These are phyloP conservation scores for Syzygium syzygioides DNA, from an alignment of 441 rosid genomes.

Conservation along the genomic window DNA sequence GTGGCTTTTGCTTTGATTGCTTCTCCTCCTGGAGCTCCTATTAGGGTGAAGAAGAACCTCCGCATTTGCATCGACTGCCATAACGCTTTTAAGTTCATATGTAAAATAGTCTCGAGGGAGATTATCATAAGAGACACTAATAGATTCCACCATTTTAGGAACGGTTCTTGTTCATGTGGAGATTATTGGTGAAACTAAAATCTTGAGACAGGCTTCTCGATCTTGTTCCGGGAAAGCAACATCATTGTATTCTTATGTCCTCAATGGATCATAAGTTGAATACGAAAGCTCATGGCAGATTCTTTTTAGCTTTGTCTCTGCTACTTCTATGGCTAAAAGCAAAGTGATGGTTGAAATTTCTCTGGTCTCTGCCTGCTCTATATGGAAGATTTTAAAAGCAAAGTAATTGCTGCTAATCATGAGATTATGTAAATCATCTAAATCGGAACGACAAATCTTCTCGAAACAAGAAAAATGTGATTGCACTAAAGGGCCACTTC, in stretches of 20 bases:
- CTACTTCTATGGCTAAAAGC: background rate
- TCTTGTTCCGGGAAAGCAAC: background rate
- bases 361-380: background rate
- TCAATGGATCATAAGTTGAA: background rate
- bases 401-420: background rate
- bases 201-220: background rate
- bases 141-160: slow-evolving; percentile 60
- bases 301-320: background rate
- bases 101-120: slow-evolving; percentile 48
- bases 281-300: background rate
- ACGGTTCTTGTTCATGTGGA: slow-evolving; percentile 61
- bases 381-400: background rate
- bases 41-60: slow-evolving; percentile 66
- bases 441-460: background rate
- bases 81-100: slow-evolving; percentile 40
- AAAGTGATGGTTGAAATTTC: background rate
- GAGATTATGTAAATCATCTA: background rate
- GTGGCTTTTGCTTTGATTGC: slow-evolving; percentile 70
- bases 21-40: slow-evolving; percentile 52
- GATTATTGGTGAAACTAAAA: slow-evolving; percentile 48
- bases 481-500: background rate
- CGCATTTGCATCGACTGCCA: slow-evolving; percentile 66
- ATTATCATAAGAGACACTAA: slow-evolving; percentile 59
- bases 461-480: background rate
- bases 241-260: background rate